Evolutionary conservation across 805 yeast genomes (phyloP), one percentile per base, ranked within the genome.

Genomic region (Lachancea dasiensis): DNA sequence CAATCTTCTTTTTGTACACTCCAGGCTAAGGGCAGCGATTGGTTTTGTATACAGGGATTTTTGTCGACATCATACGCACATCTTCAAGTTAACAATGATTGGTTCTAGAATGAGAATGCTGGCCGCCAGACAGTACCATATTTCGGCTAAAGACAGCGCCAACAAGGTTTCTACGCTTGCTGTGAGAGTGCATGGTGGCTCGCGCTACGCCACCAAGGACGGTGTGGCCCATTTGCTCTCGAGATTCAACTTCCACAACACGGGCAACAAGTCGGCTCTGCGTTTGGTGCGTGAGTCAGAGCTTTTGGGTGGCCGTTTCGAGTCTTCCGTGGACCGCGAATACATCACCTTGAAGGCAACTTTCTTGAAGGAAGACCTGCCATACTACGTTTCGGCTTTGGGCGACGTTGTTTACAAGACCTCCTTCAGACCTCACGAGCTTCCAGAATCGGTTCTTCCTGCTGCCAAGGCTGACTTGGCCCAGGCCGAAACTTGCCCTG

Each of bases 231-330:
- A 90, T 65, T 67, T 87, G 48, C 73, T 89, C 56, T 76, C 90
- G 56, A 77, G 86, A 64, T 87, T 78, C 64, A 81, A 81, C 54
- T 92, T 82, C 72, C 77, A 82, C 60, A 81, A 83, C 73, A 86
- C 95, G 40, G 71, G 72, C 45, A 63, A 77, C 52, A 86, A 86
- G 64, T 82, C 96, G 14, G 95, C 92, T 17, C 73, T 92, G 61
- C 84, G 97, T 70, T 72, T 89, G 57, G 83, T 87, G 58, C 84
- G 98, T 68, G 98, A 92, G 69, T 69, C 89, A 36, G 98, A 90
- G 70, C 76, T 92, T 49, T 72, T 90, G 49, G 97, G 98, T 51
- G 97, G 95, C 60, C 66, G 65, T 44, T 75, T 86, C 64, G 58
- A 73, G 34, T 70, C 95, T 31, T 54, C 59, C 40, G 80, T 86